Percentiles rank a stretch among this genome's conserved stretches.
Evolutionary conservation across 2,329 filamentous ascomycete species (phyloP).

Genomic region (Fusarium zealandicum): DNA sequence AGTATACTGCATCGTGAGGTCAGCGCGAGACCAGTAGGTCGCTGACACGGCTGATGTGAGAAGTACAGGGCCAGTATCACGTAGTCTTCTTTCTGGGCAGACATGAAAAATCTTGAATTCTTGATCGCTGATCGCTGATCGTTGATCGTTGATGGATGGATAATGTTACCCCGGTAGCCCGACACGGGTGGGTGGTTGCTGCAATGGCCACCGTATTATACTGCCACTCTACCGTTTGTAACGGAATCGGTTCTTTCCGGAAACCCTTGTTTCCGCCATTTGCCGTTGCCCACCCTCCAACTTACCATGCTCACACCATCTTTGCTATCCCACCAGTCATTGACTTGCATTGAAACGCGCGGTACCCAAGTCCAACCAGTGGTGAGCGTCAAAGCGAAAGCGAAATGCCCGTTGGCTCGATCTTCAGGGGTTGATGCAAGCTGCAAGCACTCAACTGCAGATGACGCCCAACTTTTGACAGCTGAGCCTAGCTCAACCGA

Average conservation of each 20-base stretch:
- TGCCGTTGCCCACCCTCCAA: constrained; percentile 29
- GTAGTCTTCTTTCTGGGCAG: no score
- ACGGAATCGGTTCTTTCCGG: constrained; percentile 15
- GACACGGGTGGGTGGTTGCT: no score
- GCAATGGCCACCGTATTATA: no score
- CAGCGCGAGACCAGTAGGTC: no score
- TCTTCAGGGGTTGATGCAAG: constrained; percentile 24
- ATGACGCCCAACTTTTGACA: constrained; percentile 28
- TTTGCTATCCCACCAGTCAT: constrained; percentile 19
- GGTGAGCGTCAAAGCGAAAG: constrained; percentile 1
- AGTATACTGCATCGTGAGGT: no score
- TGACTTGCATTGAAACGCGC: constrained; percentile 31
- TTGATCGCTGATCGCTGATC: no score
- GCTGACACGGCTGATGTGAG: no score
- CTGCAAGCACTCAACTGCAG: constrained; percentile 34
- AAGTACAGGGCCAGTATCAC: no score
- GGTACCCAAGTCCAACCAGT: constrained; percentile 26
- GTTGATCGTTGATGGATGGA: no score
- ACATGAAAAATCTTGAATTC: no score
- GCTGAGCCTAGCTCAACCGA: constrained; percentile 31
- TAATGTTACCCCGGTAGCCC: no score
- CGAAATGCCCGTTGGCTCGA: constrained; percentile 15
- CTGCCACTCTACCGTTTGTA: no score
- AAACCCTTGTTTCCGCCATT: constrained; percentile 22
- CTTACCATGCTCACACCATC: constrained; percentile 3